phyloP scores from a whole-genome alignment of 345 rosid species.

The Barbarea vulgaris region DNA sequence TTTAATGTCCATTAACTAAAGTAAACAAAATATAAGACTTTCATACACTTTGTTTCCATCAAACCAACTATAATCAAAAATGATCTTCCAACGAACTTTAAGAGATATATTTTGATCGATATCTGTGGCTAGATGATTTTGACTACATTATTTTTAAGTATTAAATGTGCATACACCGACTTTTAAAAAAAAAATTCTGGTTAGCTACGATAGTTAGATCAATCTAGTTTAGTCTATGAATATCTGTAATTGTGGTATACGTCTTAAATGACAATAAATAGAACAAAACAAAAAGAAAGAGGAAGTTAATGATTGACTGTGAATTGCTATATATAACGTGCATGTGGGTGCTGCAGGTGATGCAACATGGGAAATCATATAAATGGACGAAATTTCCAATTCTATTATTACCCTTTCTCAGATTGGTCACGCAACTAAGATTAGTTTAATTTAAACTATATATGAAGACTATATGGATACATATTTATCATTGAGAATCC shows the following conservation, averaged over 20 bases:
- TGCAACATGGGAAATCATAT: slow-evolving; percentile 41
- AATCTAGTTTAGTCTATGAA: neutral
- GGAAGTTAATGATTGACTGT: slow-evolving; percentile 27
- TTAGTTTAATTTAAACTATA: slow-evolving; percentile 3
- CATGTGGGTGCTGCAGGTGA: slow-evolving; percentile 42
- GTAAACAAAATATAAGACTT: neutral
- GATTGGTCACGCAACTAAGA: slow-evolving; percentile 37
- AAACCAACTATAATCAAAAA: slow-evolving; percentile 13
- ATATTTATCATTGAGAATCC: slow-evolving; percentile 36
- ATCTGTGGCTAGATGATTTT: neutral
- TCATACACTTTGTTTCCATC: slow-evolving; percentile 3
- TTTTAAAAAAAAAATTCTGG: neutral
- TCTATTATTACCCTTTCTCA: slow-evolving; percentile 26
- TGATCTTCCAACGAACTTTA: no score
- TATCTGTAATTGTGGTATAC: neutral
- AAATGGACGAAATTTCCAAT: slow-evolving; percentile 32
- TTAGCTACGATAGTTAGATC: slow-evolving; percentile 4
- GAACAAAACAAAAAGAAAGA: slow-evolving; percentile 29
- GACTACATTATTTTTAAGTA: neutral
- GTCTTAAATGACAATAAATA: slow-evolving; percentile 34
- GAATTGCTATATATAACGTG: slow-evolving; percentile 25
- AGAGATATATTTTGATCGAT: no score
- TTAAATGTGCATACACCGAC: slow-evolving; percentile 12
- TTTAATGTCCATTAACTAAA: neutral
- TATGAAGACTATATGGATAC: slow-evolving; percentile 14